phyloP scores from a whole-genome alignment of 192 early-diverging fungal genomes.

The Entomortierella chlamydospora region DNA sequence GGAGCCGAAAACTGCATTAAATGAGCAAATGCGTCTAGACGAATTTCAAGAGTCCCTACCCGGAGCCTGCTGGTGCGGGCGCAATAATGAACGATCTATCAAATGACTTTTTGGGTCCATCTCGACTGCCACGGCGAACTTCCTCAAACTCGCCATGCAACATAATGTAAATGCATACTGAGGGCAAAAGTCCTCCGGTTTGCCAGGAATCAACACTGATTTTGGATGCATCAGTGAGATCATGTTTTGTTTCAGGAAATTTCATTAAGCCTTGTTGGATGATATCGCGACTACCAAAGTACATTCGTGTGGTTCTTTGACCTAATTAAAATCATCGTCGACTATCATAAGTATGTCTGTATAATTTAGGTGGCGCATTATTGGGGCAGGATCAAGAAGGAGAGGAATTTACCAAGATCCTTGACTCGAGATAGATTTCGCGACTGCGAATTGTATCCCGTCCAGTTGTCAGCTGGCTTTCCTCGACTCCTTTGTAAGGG shows the following conservation, averaged over 20 bases:
- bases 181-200: conserved; percentile 36
- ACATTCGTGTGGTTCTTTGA: conserved; percentile 19
- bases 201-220: conserved; percentile 65
- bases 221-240: conserved; percentile 50
- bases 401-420: conserved; percentile 27
- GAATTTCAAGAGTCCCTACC: conserved; percentile 10
- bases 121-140: background rate
- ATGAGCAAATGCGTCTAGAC: background rate
- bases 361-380: too few relatives aligned
- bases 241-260: conserved; percentile 58
- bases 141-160: conserved; percentile 46
- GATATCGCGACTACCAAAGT: conserved; percentile 32
- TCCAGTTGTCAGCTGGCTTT: conserved; percentile 12
- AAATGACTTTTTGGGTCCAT: conserved; percentile 43
- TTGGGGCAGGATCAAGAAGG: too few relatives aligned
- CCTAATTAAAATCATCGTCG: conserved; percentile 9
- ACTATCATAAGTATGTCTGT: too few relatives aligned
- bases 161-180: conserved; percentile 45
- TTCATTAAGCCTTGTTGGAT: conserved; percentile 25
- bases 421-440: conserved; percentile 36
- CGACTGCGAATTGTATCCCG: conserved; percentile 11
- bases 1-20: background rate
- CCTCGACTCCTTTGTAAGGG: conserved; percentile 7
- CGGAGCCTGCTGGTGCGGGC: conserved; percentile 51
- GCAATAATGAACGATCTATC: conserved; percentile 61